phyloP scores from a whole-genome alignment of 441 rosid species.

The Gossypium trilobum region DNA sequence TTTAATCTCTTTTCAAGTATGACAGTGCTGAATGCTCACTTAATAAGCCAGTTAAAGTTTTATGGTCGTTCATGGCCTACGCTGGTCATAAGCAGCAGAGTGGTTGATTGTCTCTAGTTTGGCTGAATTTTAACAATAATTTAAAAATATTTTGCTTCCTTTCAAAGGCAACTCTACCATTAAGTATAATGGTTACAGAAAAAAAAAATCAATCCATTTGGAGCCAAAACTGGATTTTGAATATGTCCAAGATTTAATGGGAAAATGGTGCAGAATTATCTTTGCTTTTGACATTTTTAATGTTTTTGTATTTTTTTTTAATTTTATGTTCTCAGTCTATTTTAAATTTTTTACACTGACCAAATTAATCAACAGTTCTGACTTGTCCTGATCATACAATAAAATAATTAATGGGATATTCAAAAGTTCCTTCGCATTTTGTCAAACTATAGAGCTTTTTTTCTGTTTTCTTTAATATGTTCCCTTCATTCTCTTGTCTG shows the following conservation, averaged over 20 bases:
- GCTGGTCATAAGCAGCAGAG: background rate
- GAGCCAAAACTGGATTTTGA: background rate
- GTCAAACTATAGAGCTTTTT: background rate
- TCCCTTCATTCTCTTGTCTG: background rate
- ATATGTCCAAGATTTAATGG: background rate
- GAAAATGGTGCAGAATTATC: constrained; percentile 1
- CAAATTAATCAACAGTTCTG: background rate
- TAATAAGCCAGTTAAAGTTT: background rate
- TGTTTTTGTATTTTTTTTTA: background rate
- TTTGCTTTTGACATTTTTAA: constrained; percentile 1
- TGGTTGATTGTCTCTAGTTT: background rate
- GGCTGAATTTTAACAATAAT: background rate
- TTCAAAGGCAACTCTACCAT: background rate
- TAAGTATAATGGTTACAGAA: background rate
- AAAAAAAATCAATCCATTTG: background rate
- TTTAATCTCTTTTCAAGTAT: background rate
- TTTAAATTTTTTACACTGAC: background rate
- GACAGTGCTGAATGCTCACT: background rate
- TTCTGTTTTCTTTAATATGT: background rate
- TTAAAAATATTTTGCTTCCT: background rate
- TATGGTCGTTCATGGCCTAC: background rate
- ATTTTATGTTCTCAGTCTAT: background rate
- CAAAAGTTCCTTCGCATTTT: background rate
- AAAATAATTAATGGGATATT: background rate
- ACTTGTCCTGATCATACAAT: background rate